Percentiles rank a stretch among this genome's conserved stretches.
Conservation (phyloP, 352 stramenopile species). For the Saprolegnia diclina region DNA sequence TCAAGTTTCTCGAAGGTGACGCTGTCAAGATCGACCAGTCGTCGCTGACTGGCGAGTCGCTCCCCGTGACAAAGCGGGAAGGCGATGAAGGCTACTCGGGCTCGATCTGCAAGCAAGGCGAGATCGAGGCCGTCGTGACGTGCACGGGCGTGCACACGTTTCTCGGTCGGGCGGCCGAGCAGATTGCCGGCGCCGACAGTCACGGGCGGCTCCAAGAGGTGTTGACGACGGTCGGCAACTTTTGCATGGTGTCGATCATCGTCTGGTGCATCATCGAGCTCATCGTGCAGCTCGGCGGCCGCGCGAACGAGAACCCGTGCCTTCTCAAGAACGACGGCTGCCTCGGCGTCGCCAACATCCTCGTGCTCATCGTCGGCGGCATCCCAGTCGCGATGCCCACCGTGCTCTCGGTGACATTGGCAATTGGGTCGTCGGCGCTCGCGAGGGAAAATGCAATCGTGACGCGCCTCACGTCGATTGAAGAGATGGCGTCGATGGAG, state of each 20-base stretch:
- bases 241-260: slow-evolving; percentile 84
- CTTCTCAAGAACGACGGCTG: slow-evolving; percentile 74
- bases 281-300: slow-evolving; percentile 70
- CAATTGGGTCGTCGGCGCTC: slow-evolving; percentile 85
- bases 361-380: slow-evolving; percentile 87
- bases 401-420: slow-evolving; percentile 87
- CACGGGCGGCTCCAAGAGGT: slow-evolving; percentile 87
- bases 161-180: slow-evolving; percentile 80
- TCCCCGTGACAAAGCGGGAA: slow-evolving; percentile 85
- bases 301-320: slow-evolving; percentile 68
- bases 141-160: slow-evolving; percentile 87
- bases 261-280: slow-evolving; percentile 84
- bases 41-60: slow-evolving; percentile 90
- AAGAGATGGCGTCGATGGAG: slow-evolving; percentile 89
- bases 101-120: slow-evolving; percentile 82
- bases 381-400: slow-evolving; percentile 94
- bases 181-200: slow-evolving; percentile 70
- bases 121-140: slow-evolving; percentile 88
- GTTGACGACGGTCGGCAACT: slow-evolving; percentile 89
- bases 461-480: slow-evolving; percentile 86
- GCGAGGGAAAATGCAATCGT: slow-evolving; percentile 91
- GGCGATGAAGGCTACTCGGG: slow-evolving; percentile 75
- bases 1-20: slow-evolving; percentile 79
- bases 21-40: slow-evolving; percentile 86
- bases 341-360: slow-evolving; percentile 60